Conservation (phyloP, 129 eudicot genomes). For the Saussurea involucrata region DNA sequence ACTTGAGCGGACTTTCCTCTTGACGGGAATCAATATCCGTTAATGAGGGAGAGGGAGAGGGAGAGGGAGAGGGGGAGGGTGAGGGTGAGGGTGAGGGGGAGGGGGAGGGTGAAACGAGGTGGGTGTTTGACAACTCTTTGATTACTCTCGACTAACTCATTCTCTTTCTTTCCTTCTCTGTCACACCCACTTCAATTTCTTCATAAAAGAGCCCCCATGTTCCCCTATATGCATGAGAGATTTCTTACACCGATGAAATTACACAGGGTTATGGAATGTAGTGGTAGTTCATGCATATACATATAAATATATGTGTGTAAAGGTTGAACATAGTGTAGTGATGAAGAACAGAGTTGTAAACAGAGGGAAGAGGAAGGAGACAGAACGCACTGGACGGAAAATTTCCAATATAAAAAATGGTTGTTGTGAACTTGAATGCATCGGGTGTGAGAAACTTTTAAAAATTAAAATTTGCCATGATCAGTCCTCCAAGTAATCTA, state of each 20-base stretch:
- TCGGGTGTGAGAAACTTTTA: neutral
- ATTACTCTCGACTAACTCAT: neutral
- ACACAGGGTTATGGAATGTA: neutral
- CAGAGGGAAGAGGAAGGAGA: neutral
- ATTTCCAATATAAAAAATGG: too few species aligned
- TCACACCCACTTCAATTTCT: neutral
- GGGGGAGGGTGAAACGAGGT: too few species aligned
- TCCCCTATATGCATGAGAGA: neutral
- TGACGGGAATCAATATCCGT: too few species aligned
- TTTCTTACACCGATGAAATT: neutral
- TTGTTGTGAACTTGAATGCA: too few species aligned
- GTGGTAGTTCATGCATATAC: neutral
- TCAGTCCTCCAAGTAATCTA: neutral
- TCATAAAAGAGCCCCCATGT: neutral
- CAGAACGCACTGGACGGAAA: neutral
- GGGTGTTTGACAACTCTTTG: too few species aligned
- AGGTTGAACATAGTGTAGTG: neutral
- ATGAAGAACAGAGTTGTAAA: neutral
- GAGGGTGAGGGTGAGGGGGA: too few species aligned
- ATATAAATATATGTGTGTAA: neutral
- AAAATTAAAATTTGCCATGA: neutral
- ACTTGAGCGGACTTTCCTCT: too few species aligned
- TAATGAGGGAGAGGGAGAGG: too few species aligned
- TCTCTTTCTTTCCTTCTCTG: neutral
- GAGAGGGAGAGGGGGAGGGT: too few species aligned